A percentile compares a stretch with the other conserved stretches of the same genome.
Evolutionary conservation across 1,139 yeast species (phyloP).

Genomic region (Arxiozyma telluris): DNA sequence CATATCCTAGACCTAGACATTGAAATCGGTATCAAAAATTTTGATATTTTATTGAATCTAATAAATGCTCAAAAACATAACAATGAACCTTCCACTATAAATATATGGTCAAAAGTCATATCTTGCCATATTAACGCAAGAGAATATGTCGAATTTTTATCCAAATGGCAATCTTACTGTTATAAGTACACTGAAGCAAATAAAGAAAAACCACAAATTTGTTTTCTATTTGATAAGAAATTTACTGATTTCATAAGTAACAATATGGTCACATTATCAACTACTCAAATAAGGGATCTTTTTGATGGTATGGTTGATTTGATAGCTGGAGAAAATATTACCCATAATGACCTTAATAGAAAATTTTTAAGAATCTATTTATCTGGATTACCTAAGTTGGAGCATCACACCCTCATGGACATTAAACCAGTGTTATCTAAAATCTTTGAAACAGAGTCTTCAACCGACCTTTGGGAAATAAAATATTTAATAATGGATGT

Average conservation of each 20-base stretch:
- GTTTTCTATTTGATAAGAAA: slow-evolving; percentile 25
- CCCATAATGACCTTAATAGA: slow-evolving; percentile 4
- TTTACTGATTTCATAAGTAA: slow-evolving; percentile 36
- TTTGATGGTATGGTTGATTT: slow-evolving; percentile 12
- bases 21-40: slow-evolving; percentile 38
- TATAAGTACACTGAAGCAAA: slow-evolving; percentile 10
- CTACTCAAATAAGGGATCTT: slow-evolving; percentile 34
- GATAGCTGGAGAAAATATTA: slow-evolving; percentile 5
- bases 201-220: slow-evolving; percentile 8
- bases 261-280: slow-evolving; percentile 39
- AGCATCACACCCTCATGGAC: slow-evolving; percentile 18
- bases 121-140: slow-evolving; percentile 49
- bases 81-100: slow-evolving; percentile 5
- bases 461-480: slow-evolving; percentile 37
- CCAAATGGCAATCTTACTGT: slow-evolving; percentile 39
- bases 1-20: slow-evolving; percentile 42
- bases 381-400: slow-evolving; percentile 16
- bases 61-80: slow-evolving; percentile 20
- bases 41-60: slow-evolving; percentile 29
- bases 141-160: slow-evolving; percentile 45
- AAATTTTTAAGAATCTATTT: slow-evolving; percentile 13
- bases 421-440: slow-evolving; percentile 20
- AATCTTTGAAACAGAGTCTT: slow-evolving; percentile 18
- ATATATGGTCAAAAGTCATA: slow-evolving; percentile 37
- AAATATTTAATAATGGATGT: slow-evolving; percentile 41